phyloP scores from a whole-genome alignment of 2,329 filamentous ascomycete genomes.

The Talaromyces atroroseus region DNA sequence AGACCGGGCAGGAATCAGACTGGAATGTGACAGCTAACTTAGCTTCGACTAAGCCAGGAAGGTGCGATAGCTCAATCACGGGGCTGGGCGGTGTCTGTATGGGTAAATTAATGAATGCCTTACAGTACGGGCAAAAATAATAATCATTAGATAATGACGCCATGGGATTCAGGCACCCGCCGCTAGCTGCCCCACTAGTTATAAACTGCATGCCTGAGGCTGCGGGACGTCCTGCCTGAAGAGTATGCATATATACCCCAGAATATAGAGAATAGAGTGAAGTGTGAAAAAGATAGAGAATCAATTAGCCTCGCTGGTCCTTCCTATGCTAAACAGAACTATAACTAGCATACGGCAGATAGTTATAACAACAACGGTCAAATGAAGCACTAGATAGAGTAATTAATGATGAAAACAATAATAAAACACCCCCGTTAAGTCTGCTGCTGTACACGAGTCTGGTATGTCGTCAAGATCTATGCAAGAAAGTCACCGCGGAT shows the following conservation, averaged over 20 bases:
- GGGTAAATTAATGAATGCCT: not conserved
- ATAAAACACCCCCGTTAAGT: not conserved
- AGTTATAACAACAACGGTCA: not conserved
- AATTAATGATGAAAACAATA: not conserved
- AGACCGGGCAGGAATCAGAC: too few relatives aligned
- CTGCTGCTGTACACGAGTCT: not conserved
- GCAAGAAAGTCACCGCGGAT: constrained; percentile 48
- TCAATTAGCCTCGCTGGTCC: not conserved
- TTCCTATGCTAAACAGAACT: too few relatives aligned
- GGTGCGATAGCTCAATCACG: not conserved
- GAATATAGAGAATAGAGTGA: too few relatives aligned
- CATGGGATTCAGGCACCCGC: constrained; percentile 13
- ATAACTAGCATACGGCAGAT: not conserved
- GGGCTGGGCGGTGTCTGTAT: too few relatives aligned
- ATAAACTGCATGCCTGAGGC: too few relatives aligned
- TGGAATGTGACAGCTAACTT: too few relatives aligned
- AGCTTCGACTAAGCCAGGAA: not conserved
- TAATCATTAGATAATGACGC: constrained; percentile 5
- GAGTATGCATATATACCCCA: too few relatives aligned
- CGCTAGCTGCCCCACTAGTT: too few relatives aligned
- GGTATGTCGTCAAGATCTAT: not conserved
- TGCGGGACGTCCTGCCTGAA: too few relatives aligned
- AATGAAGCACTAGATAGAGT: too few relatives aligned
- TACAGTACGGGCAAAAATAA: not conserved
- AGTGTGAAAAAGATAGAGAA: not conserved